Evolutionary conservation across 352 stramenopile species (phyloP), one percentile per base, ranked within the genome.

Genomic region (Phytopythium vexans): DNA sequence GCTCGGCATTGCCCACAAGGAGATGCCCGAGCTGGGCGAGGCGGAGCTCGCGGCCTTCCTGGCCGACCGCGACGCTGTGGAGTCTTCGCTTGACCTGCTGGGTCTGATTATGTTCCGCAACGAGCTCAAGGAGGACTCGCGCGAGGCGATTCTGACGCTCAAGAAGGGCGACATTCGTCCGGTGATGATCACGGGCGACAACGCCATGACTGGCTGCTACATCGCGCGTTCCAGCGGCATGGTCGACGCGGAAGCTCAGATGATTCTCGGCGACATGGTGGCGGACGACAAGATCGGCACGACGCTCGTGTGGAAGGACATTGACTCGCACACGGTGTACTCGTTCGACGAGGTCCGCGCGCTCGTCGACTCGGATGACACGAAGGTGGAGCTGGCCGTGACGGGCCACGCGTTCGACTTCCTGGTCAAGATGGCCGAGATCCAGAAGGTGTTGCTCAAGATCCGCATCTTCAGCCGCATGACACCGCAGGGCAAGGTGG

Each of bases 81-180:
- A 97, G 61, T 66, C 62, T 11, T 72, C 74, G 47, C 63, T 97
- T 12, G 72, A 57, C 10, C 79, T 97, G 44, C 44, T 89, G 16
- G 89, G 91, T 41, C 68, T 97, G 8, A 79, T 97, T 38, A 87
- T 91, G 50, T 97, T 97, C 77, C 79, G 86, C 53, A 97, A 97
- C 47, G 70, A 86, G 34, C 74, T 97, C 34, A 95, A 94, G 66
- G 68, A 85, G 14, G 85, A 97, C 53, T 92, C 88, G 35, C 65
- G 64, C 31, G 72, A 81, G 9, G 89, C 88, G 5, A 88, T 97
- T 36, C 7, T 73, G 47, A 80, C 80, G 35, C 66, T 97, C n/a
- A 85, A 86, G 46, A 60, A 75, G 48, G 91, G 86, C 39, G 79
- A 91, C 46, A 74, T 96, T 12, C 70, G 76, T 10, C 63, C 64